Conservation (phyloP, 305 asterid genomes). For the Solanum aculeatissimum region DNA sequence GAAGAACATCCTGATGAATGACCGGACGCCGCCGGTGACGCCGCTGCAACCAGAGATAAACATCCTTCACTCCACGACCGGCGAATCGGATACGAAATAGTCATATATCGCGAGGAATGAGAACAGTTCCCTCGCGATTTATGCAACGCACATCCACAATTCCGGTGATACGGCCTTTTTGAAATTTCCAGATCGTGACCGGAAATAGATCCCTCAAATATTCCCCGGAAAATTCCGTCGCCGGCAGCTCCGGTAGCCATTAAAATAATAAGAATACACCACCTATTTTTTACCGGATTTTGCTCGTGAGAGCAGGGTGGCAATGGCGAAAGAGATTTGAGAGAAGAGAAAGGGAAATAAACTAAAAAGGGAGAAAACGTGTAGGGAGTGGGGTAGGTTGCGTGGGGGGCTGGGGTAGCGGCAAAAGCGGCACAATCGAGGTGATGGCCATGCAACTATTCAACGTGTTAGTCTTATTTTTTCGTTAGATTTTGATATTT, state of each 20-base stretch:
- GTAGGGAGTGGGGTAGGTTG: not conserved
- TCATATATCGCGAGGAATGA: conserved; percentile 9
- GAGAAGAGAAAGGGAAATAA: not conserved
- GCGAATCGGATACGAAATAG: conserved; percentile 34
- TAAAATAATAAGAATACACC: not conserved
- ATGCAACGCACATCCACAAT: conserved; percentile 52
- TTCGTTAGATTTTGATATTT: not conserved
- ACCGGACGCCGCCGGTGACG: not conserved
- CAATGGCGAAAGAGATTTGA: not conserved
- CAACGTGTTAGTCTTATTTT: not conserved
- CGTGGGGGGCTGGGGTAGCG: not conserved
- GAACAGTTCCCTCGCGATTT: conserved; percentile 20
- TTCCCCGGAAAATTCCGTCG: conserved; percentile 27
- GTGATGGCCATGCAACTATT: not conserved
- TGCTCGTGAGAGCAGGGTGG: not conserved
- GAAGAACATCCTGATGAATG: conserved; percentile 19
- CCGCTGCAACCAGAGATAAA: conserved; percentile 16
- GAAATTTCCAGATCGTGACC: conserved; percentile 27
- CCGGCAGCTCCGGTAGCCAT: conserved; percentile 40
- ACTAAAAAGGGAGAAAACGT: not conserved
- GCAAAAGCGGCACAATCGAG: not conserved
- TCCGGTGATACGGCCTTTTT: conserved; percentile 47
- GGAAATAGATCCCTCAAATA: conserved; percentile 34
- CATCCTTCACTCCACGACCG: conserved; percentile 43
- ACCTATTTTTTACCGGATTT: not conserved